Evolutionary conservation across 306 rosid species (phyloP), one percentile per base, ranked within the genome.

Genomic region (Crataegus laevigata): DNA sequence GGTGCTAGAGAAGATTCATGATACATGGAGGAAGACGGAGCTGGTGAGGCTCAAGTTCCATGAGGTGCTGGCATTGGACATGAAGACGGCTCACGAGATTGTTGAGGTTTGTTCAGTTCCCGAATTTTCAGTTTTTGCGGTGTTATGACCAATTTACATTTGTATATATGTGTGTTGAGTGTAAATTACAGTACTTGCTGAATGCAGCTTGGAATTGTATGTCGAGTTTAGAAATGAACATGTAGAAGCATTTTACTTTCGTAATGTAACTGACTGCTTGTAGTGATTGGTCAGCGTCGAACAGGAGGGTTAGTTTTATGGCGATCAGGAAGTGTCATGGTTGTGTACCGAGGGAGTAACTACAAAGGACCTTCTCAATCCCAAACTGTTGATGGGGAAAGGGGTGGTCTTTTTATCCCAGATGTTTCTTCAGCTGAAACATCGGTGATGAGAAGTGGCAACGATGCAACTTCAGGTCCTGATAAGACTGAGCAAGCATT

Each of bases 291-390:
- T 70, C 96, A 96, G 99, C 87, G 82, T 64, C 87, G 99, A 66
- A 96, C 98, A 3, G 84, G 98, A 73, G 99, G 99, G 66, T 85
- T 92, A 74, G 92, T 96, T 73, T 70, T 89, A 64, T 92, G 98
- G 98, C 85, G 88, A 79, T 82, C 98, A 8, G 99, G 99, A 54
- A 96, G 99, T 81, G 84, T 86, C 52, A 92, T 92, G 99, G 87
- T 90, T 74, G 98, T 92, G 81, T 96, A 87, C 81, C 96, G 98
- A 26, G 98, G 99, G 57, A 65, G 72, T 67, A 82, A 90, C 76
- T 92, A 94, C 79, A 86, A 89, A 76, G 87, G 93, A 64, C 93
- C 91, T 18, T 66, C 86, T 3, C 68, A 66, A 75, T 71, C 71
- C 34, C 86, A 88, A 62, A 82, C 81, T 21, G 64, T 40, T 86